Conservation (phyloP, 495 filamentous ascomycete genomes). For the Penicillium antarcticum region DNA sequence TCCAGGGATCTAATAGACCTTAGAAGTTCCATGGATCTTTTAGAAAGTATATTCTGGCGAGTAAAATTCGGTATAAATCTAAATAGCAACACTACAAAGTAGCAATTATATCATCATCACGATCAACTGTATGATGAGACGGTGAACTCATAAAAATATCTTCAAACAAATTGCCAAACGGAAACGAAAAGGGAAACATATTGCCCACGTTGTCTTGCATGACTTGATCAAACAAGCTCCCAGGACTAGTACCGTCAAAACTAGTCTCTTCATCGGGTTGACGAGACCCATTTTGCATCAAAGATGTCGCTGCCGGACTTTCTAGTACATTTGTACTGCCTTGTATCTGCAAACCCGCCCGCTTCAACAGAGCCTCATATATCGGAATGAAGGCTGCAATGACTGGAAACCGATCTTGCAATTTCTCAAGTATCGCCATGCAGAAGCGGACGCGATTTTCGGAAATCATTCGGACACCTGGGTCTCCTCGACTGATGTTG, state of each 20-base stretch:
- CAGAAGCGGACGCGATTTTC: slow-evolving; percentile 20
- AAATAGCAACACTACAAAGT: too few species aligned
- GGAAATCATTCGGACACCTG: slow-evolving; percentile 12
- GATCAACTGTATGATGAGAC: not conserved
- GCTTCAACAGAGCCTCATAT: slow-evolving; percentile 6
- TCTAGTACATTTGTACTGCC: not conserved
- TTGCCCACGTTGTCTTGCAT: not conserved
- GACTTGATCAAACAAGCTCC: not conserved
- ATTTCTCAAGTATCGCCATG: slow-evolving; percentile 14
- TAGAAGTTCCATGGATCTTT: too few species aligned
- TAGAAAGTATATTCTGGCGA: too few species aligned
- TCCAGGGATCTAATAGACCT: too few species aligned
- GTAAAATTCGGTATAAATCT: too few species aligned
- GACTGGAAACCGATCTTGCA: slow-evolving; percentile 8
- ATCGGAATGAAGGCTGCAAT: slow-evolving; percentile 7
- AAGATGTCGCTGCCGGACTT: not conserved
- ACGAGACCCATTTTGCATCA: not conserved
- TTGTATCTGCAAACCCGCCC: not conserved
- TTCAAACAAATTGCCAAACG: slow-evolving; percentile 7
- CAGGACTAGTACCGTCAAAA: not conserved
- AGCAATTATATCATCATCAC: not conserved
- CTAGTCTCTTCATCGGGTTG: not conserved
- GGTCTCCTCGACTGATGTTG: slow-evolving; percentile 12
- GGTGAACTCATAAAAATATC: slow-evolving; percentile 4
- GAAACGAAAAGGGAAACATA: slow-evolving; percentile 8